Conservation (phyloP, 2,329 filamentous ascomycete genomes). For the Botrytis pseudocinerea region DNA sequence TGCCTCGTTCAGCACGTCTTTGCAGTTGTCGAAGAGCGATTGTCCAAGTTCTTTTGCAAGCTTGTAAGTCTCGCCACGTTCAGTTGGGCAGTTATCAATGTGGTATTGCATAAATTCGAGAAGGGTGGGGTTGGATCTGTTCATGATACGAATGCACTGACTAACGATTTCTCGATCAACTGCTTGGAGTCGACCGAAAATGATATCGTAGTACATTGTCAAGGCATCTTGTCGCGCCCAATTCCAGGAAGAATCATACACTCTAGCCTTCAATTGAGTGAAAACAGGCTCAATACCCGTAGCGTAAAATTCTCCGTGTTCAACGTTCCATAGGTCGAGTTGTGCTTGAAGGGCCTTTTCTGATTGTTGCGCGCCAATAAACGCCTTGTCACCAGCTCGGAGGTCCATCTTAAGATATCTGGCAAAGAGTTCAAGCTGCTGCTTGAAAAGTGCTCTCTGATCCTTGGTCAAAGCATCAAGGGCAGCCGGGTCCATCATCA, state of each 20-base stretch:
- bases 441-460: conserved; percentile 93
- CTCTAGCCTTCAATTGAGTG: conserved; percentile 87
- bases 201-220: conserved; percentile 99
- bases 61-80: conserved; percentile 95
- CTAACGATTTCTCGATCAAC: conserved; percentile 98
- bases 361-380: conserved; percentile 79
- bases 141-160: conserved; percentile 99
- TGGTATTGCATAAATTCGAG: conserved; percentile 99
- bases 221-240: conserved; percentile 97
- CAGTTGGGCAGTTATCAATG: conserved; percentile 96
- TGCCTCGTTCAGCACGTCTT: conserved; percentile 78
- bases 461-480: conserved; percentile 97
- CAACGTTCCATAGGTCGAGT: conserved; percentile 89
- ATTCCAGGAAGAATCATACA: conserved; percentile 99
- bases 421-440: conserved; percentile 92
- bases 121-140: conserved; percentile 91
- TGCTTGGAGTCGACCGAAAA: conserved; percentile 89
- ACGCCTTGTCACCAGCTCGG: conserved; percentile 92
- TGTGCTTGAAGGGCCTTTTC: conserved; percentile 87
- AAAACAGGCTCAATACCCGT: conserved; percentile 93
- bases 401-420: conserved; percentile 97
- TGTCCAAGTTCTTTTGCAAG: conserved; percentile 93
- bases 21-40: conserved; percentile 96
- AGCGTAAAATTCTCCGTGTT: conserved; percentile 96
- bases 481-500: conserved; percentile 99